phyloP scores from a whole-genome alignment of 164 flowering plant species.

The Stephania japonica region DNA sequence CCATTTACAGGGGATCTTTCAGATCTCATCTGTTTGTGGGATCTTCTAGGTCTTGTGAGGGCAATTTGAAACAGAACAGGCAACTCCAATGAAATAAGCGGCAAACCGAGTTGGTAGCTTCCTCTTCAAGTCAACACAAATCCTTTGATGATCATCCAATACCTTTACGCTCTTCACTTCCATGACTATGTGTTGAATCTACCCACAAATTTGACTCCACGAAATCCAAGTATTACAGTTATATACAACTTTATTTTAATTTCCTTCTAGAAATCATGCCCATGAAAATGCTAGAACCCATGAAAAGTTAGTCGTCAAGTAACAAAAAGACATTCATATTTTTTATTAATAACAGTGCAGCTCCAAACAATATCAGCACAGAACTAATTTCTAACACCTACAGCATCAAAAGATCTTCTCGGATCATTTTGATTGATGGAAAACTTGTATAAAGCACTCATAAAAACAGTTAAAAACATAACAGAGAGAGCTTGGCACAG shows the following conservation, averaged over 20 bases:
- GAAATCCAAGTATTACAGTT: constrained; percentile 11
- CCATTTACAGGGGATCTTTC: constrained; percentile 30
- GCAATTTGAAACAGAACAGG: too few species aligned
- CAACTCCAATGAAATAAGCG: constrained; percentile 25
- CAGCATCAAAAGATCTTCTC: too few species aligned
- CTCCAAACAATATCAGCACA: not conserved
- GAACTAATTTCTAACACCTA: not conserved
- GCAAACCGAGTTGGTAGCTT: constrained; percentile 39
- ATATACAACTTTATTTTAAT: constrained; percentile 16
- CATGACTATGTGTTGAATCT: constrained; percentile 42
- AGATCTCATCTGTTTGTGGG: constrained; percentile 42
- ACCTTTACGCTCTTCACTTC: constrained; percentile 66
- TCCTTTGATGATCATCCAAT: constrained; percentile 52
- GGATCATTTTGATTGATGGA: too few species aligned
- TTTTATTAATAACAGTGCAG: not conserved
- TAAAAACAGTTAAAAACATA: too few species aligned
- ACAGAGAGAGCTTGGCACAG: too few species aligned
- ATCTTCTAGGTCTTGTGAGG: too few species aligned
- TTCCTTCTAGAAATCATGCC: constrained; percentile 10
- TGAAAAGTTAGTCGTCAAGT: constrained; percentile 15
- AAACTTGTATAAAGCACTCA: too few species aligned
- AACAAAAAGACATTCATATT: not conserved
- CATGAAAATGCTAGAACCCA: constrained; percentile 13
- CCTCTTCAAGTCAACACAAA: constrained; percentile 47
- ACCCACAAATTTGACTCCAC: constrained; percentile 15